Conservation (phyloP, 345 rosid genomes). For the Leavenworthia alabamica region DNA sequence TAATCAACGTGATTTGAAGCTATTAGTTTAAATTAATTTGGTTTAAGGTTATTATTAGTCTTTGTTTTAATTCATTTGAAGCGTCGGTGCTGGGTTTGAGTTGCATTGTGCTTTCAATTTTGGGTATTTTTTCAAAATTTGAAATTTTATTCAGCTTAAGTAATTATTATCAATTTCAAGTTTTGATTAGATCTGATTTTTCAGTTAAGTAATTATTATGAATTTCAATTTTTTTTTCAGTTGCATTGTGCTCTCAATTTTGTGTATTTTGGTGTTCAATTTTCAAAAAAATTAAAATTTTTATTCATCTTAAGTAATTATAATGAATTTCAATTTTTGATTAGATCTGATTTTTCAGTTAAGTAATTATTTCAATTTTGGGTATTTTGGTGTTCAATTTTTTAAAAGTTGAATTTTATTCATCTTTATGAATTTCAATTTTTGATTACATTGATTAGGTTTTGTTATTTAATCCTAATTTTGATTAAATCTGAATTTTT, state of each 20-base stretch:
- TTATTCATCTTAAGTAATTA: no score
- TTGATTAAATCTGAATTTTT: not conserved
- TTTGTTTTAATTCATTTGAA: not conserved
- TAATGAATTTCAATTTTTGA: no score
- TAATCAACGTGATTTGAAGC: not conserved
- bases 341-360: no score
- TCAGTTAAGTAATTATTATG: no score
- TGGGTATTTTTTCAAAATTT: not conserved
- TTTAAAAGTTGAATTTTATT: not conserved
- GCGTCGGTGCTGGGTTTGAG: not conserved
- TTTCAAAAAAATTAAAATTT: no score
- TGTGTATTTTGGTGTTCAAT: no score
- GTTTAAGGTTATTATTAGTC: not conserved
- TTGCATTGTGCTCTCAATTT: no score
- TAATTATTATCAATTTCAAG: not conserved
- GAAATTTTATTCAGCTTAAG: not conserved
- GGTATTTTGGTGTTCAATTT: no score
- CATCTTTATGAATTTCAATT: not conserved
- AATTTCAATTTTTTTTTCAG: not conserved
- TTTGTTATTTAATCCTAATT: not conserved
- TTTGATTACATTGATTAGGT: not conserved
- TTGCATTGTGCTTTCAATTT: slow-evolving; percentile 2
- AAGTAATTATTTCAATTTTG: not conserved
- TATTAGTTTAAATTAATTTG: not conserved
- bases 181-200: not conserved